Conservation (phyloP, 345 rosid genomes). For the Eucalyptus sideroxylon region DNA sequence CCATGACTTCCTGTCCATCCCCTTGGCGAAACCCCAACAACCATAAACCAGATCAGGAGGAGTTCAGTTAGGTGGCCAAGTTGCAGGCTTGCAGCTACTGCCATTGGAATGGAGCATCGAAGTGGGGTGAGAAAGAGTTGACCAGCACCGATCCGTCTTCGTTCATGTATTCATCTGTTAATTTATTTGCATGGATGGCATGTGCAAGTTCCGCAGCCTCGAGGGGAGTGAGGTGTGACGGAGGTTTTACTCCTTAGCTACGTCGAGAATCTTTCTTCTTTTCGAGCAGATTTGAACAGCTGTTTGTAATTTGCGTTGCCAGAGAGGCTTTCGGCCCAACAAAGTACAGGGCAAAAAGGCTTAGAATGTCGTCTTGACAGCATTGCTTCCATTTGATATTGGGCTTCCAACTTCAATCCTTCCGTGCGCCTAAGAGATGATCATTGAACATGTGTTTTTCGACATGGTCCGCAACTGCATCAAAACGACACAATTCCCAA, state of each 20-base stretch:
- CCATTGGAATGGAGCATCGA: not conserved
- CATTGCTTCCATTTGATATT: not conserved
- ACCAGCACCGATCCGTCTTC: not conserved
- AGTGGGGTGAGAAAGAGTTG: not conserved
- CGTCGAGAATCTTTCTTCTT: not conserved
- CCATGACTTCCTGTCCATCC: constrained; percentile 38
- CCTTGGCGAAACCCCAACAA: constrained; percentile 3
- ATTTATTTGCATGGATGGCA: not conserved
- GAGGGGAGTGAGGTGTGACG: not conserved
- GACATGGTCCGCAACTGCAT: not conserved
- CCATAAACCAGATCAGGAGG: not conserved
- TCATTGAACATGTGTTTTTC: not conserved
- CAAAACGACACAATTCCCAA: not conserved
- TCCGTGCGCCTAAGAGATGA: not conserved
- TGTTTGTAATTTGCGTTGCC: not conserved
- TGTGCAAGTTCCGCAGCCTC: not conserved
- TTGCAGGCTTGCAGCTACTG: not conserved
- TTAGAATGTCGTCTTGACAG: not conserved
- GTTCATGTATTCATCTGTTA: not conserved
- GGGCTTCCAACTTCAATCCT: not conserved
- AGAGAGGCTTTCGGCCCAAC: not conserved
- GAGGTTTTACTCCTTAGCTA: not conserved
- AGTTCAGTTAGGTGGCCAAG: not conserved
- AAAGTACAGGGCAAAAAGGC: not conserved
- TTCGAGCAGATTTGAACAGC: not conserved